phyloP scores from a whole-genome alignment of 768 basidiomycete genomes.

The Favolaschia claudopus region DNA sequence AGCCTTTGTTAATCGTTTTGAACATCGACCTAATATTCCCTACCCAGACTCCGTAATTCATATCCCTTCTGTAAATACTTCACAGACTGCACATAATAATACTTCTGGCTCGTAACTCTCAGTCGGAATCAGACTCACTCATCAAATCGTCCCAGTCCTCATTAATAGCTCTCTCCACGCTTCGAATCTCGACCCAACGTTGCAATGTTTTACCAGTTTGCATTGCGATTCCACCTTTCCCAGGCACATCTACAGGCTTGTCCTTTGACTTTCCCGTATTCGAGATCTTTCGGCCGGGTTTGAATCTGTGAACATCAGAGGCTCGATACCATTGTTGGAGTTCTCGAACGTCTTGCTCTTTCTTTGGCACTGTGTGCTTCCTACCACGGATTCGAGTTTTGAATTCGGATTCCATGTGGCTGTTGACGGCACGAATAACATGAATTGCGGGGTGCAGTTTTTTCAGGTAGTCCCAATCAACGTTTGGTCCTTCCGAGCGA shows the following conservation, averaged over 20 bases:
- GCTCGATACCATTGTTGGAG: slow-evolving; percentile 24
- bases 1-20: too few relatives aligned
- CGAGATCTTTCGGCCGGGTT: slow-evolving; percentile 25
- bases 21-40: too few relatives aligned
- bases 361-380: slow-evolving; percentile 27
- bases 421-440: slow-evolving; percentile 17
- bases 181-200: slow-evolving; percentile 28
- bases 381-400: slow-evolving; percentile 13
- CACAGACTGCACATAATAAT: too few relatives aligned
- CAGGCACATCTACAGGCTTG: slow-evolving; percentile 24
- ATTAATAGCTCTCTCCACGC: slow-evolving; percentile 20
- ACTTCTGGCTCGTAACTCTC: too few relatives aligned
- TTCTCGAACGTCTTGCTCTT: neutral
- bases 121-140: neutral
- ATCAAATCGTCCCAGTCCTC: slow-evolving; percentile 20
- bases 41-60: too few relatives aligned
- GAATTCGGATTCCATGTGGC: slow-evolving; percentile 27
- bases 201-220: slow-evolving; percentile 16
- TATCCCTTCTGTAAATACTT: too few relatives aligned
- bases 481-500: slow-evolving; percentile 28
- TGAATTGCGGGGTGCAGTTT: slow-evolving; percentile 27
- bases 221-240: slow-evolving; percentile 23
- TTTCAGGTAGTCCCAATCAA: slow-evolving; percentile 30
- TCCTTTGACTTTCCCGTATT: slow-evolving; percentile 6
- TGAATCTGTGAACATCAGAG: slow-evolving; percentile 30